Evolutionary conservation across 2,329 filamentous ascomycete genomes (phyloP).

Genomic region (Phialemonium atrogriseum): DNA sequence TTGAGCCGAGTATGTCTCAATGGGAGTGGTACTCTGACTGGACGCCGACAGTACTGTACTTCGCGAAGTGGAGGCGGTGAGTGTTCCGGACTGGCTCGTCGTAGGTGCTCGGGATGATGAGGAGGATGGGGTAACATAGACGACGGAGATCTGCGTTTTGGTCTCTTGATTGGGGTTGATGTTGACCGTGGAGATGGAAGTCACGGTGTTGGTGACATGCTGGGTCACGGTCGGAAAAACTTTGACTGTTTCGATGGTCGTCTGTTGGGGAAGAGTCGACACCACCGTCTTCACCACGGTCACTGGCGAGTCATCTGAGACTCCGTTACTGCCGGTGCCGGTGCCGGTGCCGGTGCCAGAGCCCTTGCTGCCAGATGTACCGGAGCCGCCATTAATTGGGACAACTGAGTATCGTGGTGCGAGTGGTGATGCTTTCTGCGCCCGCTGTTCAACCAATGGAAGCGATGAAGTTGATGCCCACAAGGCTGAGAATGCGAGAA

Average conservation of each 20-base stretch:
- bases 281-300: slow-evolving; percentile 14
- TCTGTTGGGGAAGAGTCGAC: slow-evolving; percentile 18
- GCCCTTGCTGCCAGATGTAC: slow-evolving; percentile 6
- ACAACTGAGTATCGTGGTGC: slow-evolving; percentile 27
- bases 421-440: slow-evolving; percentile 9
- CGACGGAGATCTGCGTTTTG: slow-evolving; percentile 6
- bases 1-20: not conserved
- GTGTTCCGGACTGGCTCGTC: slow-evolving; percentile 1
- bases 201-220: slow-evolving; percentile 19
- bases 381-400: slow-evolving; percentile 23
- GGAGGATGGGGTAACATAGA: slow-evolving; percentile 6
- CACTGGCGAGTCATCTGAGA: slow-evolving; percentile 9
- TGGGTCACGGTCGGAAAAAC: slow-evolving; percentile 13
- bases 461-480: slow-evolving; percentile 13
- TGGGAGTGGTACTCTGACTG: slow-evolving; percentile 6
- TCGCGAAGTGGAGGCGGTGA: slow-evolving; percentile 6
- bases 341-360: slow-evolving; percentile 6
- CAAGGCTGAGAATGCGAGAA: slow-evolving; percentile 15
- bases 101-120: slow-evolving; percentile 1
- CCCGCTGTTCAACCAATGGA: slow-evolving; percentile 17
- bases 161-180: slow-evolving; percentile 10
- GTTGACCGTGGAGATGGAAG: slow-evolving; percentile 21
- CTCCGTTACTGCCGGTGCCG: slow-evolving; percentile 7
- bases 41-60: slow-evolving; percentile 7
- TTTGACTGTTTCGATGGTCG: slow-evolving; percentile 17